phyloP scores from a whole-genome alignment of 495 filamentous ascomycete species.

The Aspergillus biplanus region DNA sequence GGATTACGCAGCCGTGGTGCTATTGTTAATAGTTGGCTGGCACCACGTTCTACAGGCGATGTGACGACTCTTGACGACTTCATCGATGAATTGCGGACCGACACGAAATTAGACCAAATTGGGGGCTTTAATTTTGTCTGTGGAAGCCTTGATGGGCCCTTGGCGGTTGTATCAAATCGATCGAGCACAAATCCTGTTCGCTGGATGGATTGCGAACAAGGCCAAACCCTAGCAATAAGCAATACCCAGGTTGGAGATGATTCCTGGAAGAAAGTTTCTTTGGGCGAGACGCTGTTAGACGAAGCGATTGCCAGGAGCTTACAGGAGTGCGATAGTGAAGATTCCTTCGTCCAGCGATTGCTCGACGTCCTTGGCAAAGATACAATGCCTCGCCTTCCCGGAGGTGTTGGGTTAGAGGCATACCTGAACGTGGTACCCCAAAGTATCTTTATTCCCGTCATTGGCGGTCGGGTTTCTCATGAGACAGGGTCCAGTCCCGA shows the following conservation, averaged over 20 bases:
- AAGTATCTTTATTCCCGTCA: constrained; percentile 74
- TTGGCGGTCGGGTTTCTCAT: constrained; percentile 42
- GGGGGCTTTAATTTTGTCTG: constrained; percentile 82
- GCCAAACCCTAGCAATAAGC: constrained; percentile 69
- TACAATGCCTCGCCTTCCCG: constrained; percentile 61
- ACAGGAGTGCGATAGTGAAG: constrained; percentile 49
- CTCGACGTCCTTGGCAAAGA: constrained; percentile 66
- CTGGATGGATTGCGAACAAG: constrained; percentile 59
- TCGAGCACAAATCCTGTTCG: constrained; percentile 56
- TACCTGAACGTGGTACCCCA: constrained; percentile 67
- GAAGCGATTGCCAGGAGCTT: constrained; percentile 42
- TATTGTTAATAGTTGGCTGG: constrained; percentile 76
- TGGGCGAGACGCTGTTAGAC: constrained; percentile 40
- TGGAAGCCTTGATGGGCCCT: constrained; percentile 66
- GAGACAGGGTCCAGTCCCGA: neutral
- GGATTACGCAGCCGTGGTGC: constrained; percentile 68
- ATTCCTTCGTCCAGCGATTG: constrained; percentile 60
- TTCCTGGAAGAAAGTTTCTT: constrained; percentile 70
- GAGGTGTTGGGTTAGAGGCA: constrained; percentile 57
- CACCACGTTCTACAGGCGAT: constrained; percentile 24
- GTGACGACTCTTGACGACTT: constrained; percentile 54
- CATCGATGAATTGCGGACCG: constrained; percentile 56
- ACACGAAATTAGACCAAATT: constrained; percentile 62
- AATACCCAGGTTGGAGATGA: constrained; percentile 69
- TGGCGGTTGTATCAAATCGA: constrained; percentile 80